Base-by-base conservation (phyloP, 352 stramenopile genomes). In the Globisporangium iwayamae region DNA sequence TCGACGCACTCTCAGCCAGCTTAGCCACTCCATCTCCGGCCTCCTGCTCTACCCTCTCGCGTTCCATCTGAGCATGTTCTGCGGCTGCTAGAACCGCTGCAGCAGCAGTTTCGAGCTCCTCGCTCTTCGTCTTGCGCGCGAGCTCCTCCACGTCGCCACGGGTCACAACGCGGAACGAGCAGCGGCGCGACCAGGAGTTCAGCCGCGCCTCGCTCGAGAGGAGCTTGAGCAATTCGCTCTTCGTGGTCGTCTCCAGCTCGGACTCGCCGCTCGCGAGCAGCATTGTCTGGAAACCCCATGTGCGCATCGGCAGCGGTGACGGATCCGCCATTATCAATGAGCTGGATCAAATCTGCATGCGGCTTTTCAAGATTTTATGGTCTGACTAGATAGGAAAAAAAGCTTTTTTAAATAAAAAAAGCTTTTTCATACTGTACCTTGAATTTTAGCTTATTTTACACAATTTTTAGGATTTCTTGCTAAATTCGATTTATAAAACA, bases 261-360 rank as follows among this genome's bases (percentile, higher is more conserved):
- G 78, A 72, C 55, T 50, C 14, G 53, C 81, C 79, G 46, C 72
- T 85, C 46, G 68, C 61, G 20, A 90, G 59, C 30, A 81, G 52
- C 65, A 87, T 52, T 20, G 69, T 53, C 61, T 89, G 78, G 70
- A 87, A 89, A 30, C 72, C 58, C 81, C 79, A 88, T 52, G 30
- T 13, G 18, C 55, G 36, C 51, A 59, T 32, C 10, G 38, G 4
- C 41, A 47, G 20, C 57, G 39, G 30, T 63, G 60, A n/a, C 1
- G 10, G 11, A 3, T 48, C 22, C 11, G 36, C 38, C 46, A 58
- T 57, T 41, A 11, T 41, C 36, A 41, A 41, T 14, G 36, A 41
- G 36, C 16, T 3, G 3, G 36, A 14, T 14, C 11, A 11, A 14
- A 41, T 14, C 10, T 16, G 9, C 36, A 41, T 41, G 43, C 43